A percentile compares a stretch with the other conserved stretches of the same genome.
These are phyloP conservation scores for Lenzites betulinus DNA, from an alignment of 768 basidiomycete species.

Conservation along the genomic window DNA sequence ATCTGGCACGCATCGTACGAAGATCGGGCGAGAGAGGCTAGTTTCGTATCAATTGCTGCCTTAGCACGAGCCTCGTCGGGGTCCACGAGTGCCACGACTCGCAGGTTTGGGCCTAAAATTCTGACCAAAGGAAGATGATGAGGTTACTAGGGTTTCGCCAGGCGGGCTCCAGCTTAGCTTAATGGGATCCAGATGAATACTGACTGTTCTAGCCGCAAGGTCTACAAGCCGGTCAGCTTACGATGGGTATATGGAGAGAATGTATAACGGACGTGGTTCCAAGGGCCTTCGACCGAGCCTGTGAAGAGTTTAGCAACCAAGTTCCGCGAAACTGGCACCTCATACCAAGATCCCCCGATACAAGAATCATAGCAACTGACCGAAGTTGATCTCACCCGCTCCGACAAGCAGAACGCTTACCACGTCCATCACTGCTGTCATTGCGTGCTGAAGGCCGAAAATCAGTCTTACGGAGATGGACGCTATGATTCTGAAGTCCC, in stretches of 20 bases:
- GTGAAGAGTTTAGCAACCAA: neutral
- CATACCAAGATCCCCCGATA: neutral
- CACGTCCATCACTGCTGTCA: neutral
- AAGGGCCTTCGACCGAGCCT: constrained; percentile 37
- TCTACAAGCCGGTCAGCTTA: neutral
- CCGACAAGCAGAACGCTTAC: constrained; percentile 50
- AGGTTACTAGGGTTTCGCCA: too few relatives aligned
- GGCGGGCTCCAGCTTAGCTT: neutral
- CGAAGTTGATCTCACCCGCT: constrained; percentile 57
- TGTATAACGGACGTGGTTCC: constrained; percentile 33
- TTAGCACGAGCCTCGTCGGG: constrained; percentile 40
- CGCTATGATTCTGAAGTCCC: too few relatives aligned
- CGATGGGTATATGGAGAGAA: too few relatives aligned
- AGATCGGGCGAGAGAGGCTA: constrained; percentile 40
- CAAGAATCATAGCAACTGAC: constrained; percentile 17
- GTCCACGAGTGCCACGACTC: constrained; percentile 50
- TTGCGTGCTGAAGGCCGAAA: too few relatives aligned
- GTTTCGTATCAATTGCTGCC: constrained; percentile 43
- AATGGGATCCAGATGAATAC: neutral
- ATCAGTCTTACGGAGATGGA: too few relatives aligned
- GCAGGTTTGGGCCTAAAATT: constrained; percentile 49
- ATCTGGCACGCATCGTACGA: constrained; percentile 35
- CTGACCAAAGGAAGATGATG: constrained; percentile 20
- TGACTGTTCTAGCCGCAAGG: constrained; percentile 1
- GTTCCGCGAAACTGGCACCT: too few relatives aligned